These are phyloP conservation scores for Inga laurina DNA, from an alignment of 306 rosid species.

Conservation along the genomic window DNA sequence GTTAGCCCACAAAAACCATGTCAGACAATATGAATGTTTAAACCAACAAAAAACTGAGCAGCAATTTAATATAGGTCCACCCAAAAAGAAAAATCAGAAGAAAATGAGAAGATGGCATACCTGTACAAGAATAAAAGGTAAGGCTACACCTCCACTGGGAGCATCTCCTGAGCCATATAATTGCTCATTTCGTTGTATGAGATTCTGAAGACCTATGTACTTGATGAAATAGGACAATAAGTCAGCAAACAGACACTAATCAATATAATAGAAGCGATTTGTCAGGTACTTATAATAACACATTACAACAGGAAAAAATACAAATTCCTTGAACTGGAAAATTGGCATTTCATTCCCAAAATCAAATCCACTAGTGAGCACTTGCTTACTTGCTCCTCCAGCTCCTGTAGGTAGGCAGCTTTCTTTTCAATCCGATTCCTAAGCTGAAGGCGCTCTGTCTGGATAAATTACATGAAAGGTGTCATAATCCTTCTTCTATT, in stretches of 20 bases:
- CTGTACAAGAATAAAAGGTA: constrained; percentile 96
- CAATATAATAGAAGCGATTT: not conserved
- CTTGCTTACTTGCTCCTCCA: constrained; percentile 82
- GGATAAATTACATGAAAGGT: constrained; percentile 40
- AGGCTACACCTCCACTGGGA: constrained; percentile 92
- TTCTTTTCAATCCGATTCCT: constrained; percentile 86
- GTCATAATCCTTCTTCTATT: constrained; percentile 14
- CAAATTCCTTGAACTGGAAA: constrained; percentile 11
- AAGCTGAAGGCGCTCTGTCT: constrained; percentile 77
- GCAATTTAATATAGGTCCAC: constrained; percentile 17
- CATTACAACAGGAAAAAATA: constrained; percentile 13
- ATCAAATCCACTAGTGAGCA: constrained; percentile 20
- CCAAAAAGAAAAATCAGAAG: constrained; percentile 12
- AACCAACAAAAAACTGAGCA: constrained; percentile 12
- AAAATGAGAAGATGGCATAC: constrained; percentile 46
- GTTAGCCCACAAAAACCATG: not conserved
- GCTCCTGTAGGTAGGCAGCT: constrained; percentile 89
- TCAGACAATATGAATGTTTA: not conserved
- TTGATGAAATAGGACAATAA: constrained; percentile 44
- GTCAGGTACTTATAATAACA: constrained; percentile 8
- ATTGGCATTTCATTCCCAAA: constrained; percentile 11
- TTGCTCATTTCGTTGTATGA: constrained; percentile 87
- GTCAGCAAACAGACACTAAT: constrained; percentile 38
- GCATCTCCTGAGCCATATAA: constrained; percentile 80
- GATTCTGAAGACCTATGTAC: constrained; percentile 89